Percentiles rank a stretch among this genome's conserved stretches.
Conservation (phyloP, 257 asterid genomes). For the Marsdenia floribunda region DNA sequence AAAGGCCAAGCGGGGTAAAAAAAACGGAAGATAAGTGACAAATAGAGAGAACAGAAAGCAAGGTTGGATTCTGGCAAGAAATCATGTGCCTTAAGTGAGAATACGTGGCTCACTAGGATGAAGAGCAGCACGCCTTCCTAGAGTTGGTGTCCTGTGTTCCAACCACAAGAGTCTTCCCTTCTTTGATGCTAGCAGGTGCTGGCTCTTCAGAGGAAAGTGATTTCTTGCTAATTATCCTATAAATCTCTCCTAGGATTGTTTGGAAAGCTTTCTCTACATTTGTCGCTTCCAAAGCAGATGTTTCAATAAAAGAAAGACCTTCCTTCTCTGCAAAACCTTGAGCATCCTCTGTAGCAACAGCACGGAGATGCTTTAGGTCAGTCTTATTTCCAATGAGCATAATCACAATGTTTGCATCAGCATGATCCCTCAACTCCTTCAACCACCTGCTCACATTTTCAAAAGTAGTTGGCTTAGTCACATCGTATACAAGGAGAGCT, state of each 20-base stretch:
- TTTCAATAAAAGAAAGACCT: slow-evolving; percentile 82
- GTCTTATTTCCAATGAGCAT: slow-evolving; percentile 90
- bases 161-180: slow-evolving; percentile 73
- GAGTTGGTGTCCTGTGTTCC: slow-evolving; percentile 55
- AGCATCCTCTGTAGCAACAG: slow-evolving; percentile 93
- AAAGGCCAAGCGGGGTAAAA: neutral
- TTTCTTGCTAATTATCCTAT: slow-evolving; percentile 79
- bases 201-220: slow-evolving; percentile 66
- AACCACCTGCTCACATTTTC: slow-evolving; percentile 90
- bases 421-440: slow-evolving; percentile 94
- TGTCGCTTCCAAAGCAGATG: slow-evolving; percentile 85
- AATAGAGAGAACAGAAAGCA: neutral
- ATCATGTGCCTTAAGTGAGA: neutral
- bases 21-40: neutral
- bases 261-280: slow-evolving; percentile 87
- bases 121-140: slow-evolving; percentile 74
- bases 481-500: slow-evolving; percentile 90
- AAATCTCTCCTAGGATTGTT: slow-evolving; percentile 80
- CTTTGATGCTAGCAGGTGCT: slow-evolving; percentile 51
- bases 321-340: slow-evolving; percentile 81
- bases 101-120: slow-evolving; percentile 26
- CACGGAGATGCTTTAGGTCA: slow-evolving; percentile 86
- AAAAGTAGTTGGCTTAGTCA: slow-evolving; percentile 84
- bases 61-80: neutral
- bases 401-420: slow-evolving; percentile 82